phyloP scores from a whole-genome alignment of 2,329 filamentous ascomycete genomes.

The Verticillium zaregamsianum region DNA sequence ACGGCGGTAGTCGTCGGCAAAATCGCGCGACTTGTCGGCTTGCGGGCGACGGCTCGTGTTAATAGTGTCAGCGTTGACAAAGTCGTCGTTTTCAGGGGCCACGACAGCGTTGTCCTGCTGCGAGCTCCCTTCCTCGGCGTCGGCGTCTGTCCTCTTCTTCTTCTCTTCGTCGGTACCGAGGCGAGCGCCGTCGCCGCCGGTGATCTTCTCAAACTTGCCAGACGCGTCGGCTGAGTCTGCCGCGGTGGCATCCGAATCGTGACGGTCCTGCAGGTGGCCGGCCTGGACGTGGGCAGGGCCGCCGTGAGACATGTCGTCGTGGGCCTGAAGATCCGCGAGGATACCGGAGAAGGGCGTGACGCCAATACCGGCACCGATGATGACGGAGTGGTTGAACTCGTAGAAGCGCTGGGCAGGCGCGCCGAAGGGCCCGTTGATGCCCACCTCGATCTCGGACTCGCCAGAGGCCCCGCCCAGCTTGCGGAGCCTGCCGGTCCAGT shows the following conservation, averaged over 20 bases:
- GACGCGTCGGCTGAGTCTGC: neutral
- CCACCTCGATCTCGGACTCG: constrained; percentile 38
- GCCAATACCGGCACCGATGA: constrained; percentile 54
- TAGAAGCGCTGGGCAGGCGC: constrained; percentile 56
- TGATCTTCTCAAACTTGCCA: neutral
- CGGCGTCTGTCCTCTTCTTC: neutral
- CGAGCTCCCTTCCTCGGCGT: neutral
- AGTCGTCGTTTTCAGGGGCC: neutral
- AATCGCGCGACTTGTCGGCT: constrained; percentile 17
- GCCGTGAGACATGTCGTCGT: constrained; percentile 32
- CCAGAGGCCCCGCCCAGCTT: constrained; percentile 32
- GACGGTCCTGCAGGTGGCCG: constrained; percentile 12
- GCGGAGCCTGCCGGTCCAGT: constrained; percentile 48
- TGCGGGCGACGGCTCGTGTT: constrained; percentile 6
- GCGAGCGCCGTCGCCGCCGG: neutral
- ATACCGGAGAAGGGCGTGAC: constrained; percentile 56
- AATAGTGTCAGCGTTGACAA: constrained; percentile 10
- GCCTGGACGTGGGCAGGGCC: constrained; percentile 12
- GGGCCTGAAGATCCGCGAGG: constrained; percentile 47
- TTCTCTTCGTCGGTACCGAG: neutral
- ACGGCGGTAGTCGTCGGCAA: constrained; percentile 37
- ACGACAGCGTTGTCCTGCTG: constrained; percentile 1
- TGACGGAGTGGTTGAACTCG: constrained; percentile 51
- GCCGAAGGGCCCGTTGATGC: constrained; percentile 54
- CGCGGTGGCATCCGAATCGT: constrained; percentile 12